Base-by-base conservation (phyloP, 805 yeast genomes). In the Hanseniaspora lindneri region DNA sequence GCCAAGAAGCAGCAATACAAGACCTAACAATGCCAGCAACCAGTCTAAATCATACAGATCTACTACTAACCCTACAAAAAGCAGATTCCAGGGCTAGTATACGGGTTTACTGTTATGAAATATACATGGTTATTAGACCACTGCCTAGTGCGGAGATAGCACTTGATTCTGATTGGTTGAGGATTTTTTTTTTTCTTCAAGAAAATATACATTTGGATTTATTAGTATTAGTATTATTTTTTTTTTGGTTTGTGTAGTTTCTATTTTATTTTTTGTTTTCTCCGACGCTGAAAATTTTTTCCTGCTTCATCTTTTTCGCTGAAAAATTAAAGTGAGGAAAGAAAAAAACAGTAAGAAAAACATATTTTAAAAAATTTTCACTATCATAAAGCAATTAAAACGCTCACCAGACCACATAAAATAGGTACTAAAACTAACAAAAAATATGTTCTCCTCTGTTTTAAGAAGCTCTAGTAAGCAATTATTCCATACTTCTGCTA, bases 401-500 rank as follows among this genome's bases (percentile, higher is more conserved):
- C n/a, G n/a, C n/a, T n/a, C 28, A 29, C 43, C 17, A 40, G 43
- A 41, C 25, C 37, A 41, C 44, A 34, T 24, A 14, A 24, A 28
- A n/a, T 25, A 36, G 7, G 9, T 7, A 30, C 16, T 14, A 19
- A 20, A 17, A 30, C 27, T 14, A n/a, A n/a, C n/a, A n/a, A n/a
- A 41, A 39, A 39, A 4, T 20, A 46, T 39, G 49, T 39, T 46
- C 33, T 34, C 43, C 20, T 28, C 41, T 29, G 35, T 46, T 37
- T 17, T 46, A 34, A 42, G 32, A 33, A 41, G 39, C 24, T 35
- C 47, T n/a, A 37, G 44, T 20, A 36, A 39, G 33, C 47, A 49
- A 49, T 36, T 49, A 24, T 41, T 49, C 33, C 51, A 49, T 27
- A 53, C 59, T 40, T 46, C 58, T 63, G 53, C 63, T 60, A 39